Evolutionary conservation across 768 basidiomycete species (phyloP).

Genomic region (Kwoniella bestiolae): DNA sequence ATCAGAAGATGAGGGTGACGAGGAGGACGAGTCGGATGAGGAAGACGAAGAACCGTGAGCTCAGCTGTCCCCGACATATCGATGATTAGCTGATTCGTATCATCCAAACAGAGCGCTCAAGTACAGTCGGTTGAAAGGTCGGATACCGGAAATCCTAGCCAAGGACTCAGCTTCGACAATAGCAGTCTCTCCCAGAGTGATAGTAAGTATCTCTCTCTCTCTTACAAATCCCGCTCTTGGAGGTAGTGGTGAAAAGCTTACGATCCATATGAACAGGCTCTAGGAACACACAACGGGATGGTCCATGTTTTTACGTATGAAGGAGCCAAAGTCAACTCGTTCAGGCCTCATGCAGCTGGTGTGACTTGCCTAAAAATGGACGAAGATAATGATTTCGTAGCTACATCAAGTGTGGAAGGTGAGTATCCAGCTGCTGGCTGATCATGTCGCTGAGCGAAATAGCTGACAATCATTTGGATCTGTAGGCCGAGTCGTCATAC

Average conservation of each 20-base stretch:
- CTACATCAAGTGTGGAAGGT: slow-evolving; percentile 93
- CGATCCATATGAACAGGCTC: slow-evolving; percentile 67
- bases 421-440: slow-evolving; percentile 48
- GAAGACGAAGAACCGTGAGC: slow-evolving; percentile 85
- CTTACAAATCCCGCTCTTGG: neutral
- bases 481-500: slow-evolving; percentile 85
- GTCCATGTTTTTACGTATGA: slow-evolving; percentile 80
- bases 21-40: slow-evolving; percentile 57
- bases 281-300: slow-evolving; percentile 92
- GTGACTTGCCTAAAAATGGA: slow-evolving; percentile 85
- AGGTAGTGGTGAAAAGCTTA: too few species aligned
- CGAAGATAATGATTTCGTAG: slow-evolving; percentile 81
- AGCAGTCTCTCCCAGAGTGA: slow-evolving; percentile 70
- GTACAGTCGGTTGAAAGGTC: slow-evolving; percentile 78
- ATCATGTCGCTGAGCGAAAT: too few species aligned
- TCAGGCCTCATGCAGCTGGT: slow-evolving; percentile 85
- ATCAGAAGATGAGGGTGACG: slow-evolving; percentile 32
- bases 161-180: slow-evolving; percentile 89
- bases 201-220: slow-evolving; percentile 62
- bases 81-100: neutral
- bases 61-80: neutral
- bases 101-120: slow-evolving; percentile 65
- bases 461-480: too few species aligned
- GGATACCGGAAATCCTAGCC: slow-evolving; percentile 74
- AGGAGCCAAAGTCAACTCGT: slow-evolving; percentile 84